Evolutionary conservation across 2,329 filamentous ascomycete species (phyloP).

Genomic region (Calonectria pteridis): DNA sequence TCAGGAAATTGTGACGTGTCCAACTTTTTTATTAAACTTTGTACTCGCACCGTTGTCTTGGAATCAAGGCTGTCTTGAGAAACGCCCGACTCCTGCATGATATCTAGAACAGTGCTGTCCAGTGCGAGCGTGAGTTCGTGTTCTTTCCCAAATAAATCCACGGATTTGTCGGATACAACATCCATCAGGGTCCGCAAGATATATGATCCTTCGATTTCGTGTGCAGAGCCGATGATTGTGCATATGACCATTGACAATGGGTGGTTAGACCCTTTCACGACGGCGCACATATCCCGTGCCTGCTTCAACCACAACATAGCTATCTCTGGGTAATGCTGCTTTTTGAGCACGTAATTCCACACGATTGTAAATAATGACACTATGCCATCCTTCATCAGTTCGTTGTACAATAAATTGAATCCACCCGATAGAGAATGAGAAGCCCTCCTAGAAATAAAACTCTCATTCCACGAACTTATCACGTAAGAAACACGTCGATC

Average conservation of each 20-base stretch:
- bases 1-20: neutral
- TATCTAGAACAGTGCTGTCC: neutral
- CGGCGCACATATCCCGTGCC: neutral
- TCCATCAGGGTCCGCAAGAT: neutral
- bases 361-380: neutral
- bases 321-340: neutral
- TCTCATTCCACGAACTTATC: neutral
- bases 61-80: no score
- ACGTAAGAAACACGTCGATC: rapidly evolving
- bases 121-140: neutral
- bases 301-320: neutral
- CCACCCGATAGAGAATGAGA: neutral
- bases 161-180: no score
- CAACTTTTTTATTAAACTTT: neutral
- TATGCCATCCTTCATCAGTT: neutral
- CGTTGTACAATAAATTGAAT: neutral
- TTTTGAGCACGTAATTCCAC: neutral
- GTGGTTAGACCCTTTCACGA: neutral
- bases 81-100: no score
- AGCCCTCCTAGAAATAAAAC: neutral
- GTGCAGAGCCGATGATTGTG: neutral
- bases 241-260: neutral
- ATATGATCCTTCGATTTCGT: neutral
- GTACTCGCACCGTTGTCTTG: no score
- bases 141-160: neutral